phyloP scores from a whole-genome alignment of 768 basidiomycete genomes.

The Trametes sanguinea region DNA sequence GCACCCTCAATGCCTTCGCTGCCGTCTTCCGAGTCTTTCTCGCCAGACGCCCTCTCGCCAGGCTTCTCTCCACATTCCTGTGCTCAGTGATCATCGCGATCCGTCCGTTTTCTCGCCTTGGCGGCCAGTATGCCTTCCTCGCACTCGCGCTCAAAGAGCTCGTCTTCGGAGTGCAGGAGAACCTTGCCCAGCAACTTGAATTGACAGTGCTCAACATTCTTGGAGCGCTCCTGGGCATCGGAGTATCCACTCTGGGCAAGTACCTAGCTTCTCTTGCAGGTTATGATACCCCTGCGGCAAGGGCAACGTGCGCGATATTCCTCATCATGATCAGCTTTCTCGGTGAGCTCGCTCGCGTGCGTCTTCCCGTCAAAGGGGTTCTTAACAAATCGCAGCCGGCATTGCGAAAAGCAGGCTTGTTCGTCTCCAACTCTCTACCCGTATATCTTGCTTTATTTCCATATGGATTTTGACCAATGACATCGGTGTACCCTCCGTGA shows the following conservation, averaged over 20 bases:
- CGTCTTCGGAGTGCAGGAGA: conserved; percentile 49
- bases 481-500: conserved; percentile 36
- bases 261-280: conserved; percentile 35
- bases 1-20: neutral
- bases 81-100: conserved; percentile 43
- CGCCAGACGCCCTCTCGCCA: conserved; percentile 39
- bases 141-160: conserved; percentile 44
- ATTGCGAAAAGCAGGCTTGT: conserved; percentile 48
- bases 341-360: conserved; percentile 29
- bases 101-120: conserved; percentile 42
- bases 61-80: conserved; percentile 46
- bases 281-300: conserved; percentile 31
- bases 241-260: conserved; percentile 38
- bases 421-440: conserved; percentile 44
- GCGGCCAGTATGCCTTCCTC: conserved; percentile 43
- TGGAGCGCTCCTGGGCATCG: conserved; percentile 44
- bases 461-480: conserved; percentile 47
- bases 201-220: conserved; percentile 44
- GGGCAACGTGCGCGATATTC: conserved; percentile 44
- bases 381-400: conserved; percentile 33
- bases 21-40: conserved; percentile 18
- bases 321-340: conserved; percentile 41
- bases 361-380: neutral
- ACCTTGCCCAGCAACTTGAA: conserved; percentile 50
- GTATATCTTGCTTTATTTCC: conserved; percentile 50